phyloP scores from a whole-genome alignment of 2,329 filamentous ascomycete species.

The Tolypocladium album region DNA sequence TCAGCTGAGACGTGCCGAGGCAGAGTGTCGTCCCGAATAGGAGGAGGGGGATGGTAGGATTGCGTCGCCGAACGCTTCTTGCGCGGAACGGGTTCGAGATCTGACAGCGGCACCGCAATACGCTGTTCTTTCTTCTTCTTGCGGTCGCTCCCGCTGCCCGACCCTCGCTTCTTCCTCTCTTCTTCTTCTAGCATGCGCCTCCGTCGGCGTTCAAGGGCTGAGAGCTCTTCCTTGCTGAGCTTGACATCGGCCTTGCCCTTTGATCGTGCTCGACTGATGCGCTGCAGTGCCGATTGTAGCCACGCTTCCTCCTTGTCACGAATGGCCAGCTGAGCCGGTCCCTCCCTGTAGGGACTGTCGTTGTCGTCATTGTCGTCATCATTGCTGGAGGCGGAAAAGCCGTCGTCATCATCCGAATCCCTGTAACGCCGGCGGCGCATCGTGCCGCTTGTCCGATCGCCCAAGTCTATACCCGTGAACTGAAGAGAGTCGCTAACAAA shows the following conservation, averaged over 20 bases:
- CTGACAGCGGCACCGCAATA: conserved; percentile 41
- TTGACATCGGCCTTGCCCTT: conserved; percentile 71
- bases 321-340: conserved; percentile 45
- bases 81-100: conserved; percentile 33
- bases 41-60: conserved; percentile 8
- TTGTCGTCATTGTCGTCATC: conserved; percentile 21
- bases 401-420: conserved; percentile 20
- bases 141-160: conserved; percentile 18
- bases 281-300: conserved; percentile 66
- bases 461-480: conserved; percentile 50
- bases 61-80: conserved; percentile 19
- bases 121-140: conserved; percentile 34
- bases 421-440: conserved; percentile 25
- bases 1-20: conserved; percentile 27
- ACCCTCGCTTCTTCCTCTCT: conserved; percentile 54
- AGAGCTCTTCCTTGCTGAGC: conserved; percentile 69
- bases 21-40: conserved; percentile 21
- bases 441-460: conserved; percentile 25
- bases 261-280: conserved; percentile 68
- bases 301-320: conserved; percentile 63
- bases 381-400: conserved; percentile 9
- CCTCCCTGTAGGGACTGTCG: conserved; percentile 33
- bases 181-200: conserved; percentile 45
- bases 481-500: conserved; percentile 50
- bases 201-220: conserved; percentile 61